A percentile compares a stretch with the other conserved stretches of the same genome.
phyloP scores from a whole-genome alignment of 805 yeast species.

The Candida maris region DNA sequence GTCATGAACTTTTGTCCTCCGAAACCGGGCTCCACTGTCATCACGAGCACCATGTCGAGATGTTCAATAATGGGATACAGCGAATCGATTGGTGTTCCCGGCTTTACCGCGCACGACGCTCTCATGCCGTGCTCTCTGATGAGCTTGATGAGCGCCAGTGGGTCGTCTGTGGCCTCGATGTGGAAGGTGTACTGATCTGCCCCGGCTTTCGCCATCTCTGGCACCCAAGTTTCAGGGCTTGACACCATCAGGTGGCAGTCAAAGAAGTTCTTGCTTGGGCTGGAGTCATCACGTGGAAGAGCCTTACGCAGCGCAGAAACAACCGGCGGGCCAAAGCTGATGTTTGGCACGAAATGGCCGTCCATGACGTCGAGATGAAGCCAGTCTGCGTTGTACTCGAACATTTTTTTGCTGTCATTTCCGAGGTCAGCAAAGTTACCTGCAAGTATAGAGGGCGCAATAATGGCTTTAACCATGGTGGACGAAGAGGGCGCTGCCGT shows the following conservation, averaged over 20 bases:
- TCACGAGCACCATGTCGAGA: constrained; percentile 91
- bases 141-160: constrained; percentile 64
- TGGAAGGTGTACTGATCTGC: constrained; percentile 97
- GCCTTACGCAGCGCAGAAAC: constrained; percentile 20
- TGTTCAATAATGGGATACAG: constrained; percentile 68
- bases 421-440: constrained; percentile 89
- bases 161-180: constrained; percentile 85
- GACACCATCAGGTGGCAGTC: constrained; percentile 99
- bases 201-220: constrained; percentile 86
- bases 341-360: constrained; percentile 97
- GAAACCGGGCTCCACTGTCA: constrained; percentile 99
- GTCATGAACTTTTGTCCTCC: constrained; percentile 97
- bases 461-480: constrained; percentile 53
- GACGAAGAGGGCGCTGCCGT: no score
- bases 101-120: constrained; percentile 93
- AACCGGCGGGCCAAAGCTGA: constrained; percentile 85
- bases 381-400: constrained; percentile 89
- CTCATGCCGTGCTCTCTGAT: constrained; percentile 81
- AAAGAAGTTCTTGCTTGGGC: constrained; percentile 42
- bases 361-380: constrained; percentile 98
- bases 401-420: constrained; percentile 78
- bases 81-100: constrained; percentile 84
- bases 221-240: constrained; percentile 90
- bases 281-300: constrained; percentile 39
- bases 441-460: constrained; percentile 94